Percentiles rank a stretch among this genome's conserved stretches.
Conservation (phyloP, 2,329 filamentous ascomycete genomes). For the Fusarium devonianum region DNA sequence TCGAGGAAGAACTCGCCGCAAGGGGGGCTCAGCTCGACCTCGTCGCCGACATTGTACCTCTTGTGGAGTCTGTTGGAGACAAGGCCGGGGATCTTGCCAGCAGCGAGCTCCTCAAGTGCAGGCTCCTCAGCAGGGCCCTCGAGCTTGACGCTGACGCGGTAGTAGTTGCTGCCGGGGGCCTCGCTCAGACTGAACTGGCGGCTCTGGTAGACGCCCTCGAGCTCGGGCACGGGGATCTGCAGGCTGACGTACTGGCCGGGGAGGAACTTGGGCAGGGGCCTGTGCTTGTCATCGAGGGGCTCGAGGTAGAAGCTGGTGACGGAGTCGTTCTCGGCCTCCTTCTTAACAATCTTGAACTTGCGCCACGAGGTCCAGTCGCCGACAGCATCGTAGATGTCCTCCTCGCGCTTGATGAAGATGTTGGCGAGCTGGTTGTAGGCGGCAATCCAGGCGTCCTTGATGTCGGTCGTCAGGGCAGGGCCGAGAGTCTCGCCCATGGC, state of each 20-base stretch:
- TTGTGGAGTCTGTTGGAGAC: slow-evolving; percentile 63
- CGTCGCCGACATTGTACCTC: slow-evolving; percentile 57
- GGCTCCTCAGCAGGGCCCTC: slow-evolving; percentile 54
- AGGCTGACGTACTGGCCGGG: slow-evolving; percentile 80
- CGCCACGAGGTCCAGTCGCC: slow-evolving; percentile 58
- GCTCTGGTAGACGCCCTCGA: slow-evolving; percentile 68
- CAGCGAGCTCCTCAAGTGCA: slow-evolving; percentile 44
- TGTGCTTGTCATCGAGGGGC: slow-evolving; percentile 60
- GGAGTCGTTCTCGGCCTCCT: slow-evolving; percentile 65
- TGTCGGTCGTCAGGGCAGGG: slow-evolving; percentile 68
- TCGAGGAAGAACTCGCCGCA: slow-evolving; percentile 70
- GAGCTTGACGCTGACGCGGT: slow-evolving; percentile 78
- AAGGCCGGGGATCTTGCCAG: slow-evolving; percentile 52
- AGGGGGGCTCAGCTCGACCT: slow-evolving; percentile 63
- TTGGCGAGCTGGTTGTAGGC: slow-evolving; percentile 76
- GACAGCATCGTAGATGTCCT: slow-evolving; percentile 62
- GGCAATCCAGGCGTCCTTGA: slow-evolving; percentile 73
- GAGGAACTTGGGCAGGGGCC: slow-evolving; percentile 64
- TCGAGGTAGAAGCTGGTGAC: slow-evolving; percentile 76
- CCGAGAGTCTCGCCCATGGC: slow-evolving; percentile 74
- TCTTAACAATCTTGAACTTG: slow-evolving; percentile 63
- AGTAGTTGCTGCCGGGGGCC: slow-evolving; percentile 62
- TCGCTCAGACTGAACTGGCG: slow-evolving; percentile 80
- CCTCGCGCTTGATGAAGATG: slow-evolving; percentile 73
- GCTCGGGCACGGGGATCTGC: slow-evolving; percentile 65